Evolutionary conservation across 345 rosid species (phyloP), one percentile per base, ranked within the genome.

Genomic region (Psidium friedrichsthalianum): DNA sequence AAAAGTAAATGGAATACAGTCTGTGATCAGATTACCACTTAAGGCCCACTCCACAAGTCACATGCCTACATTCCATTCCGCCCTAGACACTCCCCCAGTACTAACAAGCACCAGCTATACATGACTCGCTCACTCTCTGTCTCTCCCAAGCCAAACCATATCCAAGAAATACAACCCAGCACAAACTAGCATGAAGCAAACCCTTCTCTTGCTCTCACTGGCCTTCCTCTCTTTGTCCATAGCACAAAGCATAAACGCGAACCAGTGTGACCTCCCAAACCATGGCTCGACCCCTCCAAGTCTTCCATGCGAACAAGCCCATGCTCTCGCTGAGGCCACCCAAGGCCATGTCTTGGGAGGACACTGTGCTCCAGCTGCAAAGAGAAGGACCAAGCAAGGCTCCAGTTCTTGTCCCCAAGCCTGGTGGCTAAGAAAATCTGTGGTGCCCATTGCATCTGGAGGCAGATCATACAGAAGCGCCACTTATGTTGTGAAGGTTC

Each of bases 391-490:
- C 92, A 92, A 87, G 93, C 91, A 83, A 91, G 99, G 90, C 89
- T 96, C 51, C 92, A 87, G 47, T 94, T 86, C 89, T 86, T 96
- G 40, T 52, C 61, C 47, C 89, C 98, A 4, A 96, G 94, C 90
- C 94, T 94, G 5, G 98, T 90, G 82, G 95, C 92, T 18, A 85
- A 74, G 89, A 96, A 96, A 87, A 84, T 90, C 98, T 11, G 90
- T 91, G 12, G 98, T 94, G 88, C 99, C 99, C 0, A 89, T 97
- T n/a, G 99, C 99, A 54, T 92, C 99, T 0, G 99, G 76, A 90
- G 96, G 49, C 94, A 90, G 91, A 91, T 93, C 54, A 78, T 89
- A 11, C 99, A 96, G 92, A 96, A 96, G 94, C 87, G 97, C 99
- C 36, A 95, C 96, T 53, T 97, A 97, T 58, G 88, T 97, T 82